Evolutionary conservation across 352 stramenopile genomes (phyloP).

Genomic region (Peronospora destructor): DNA sequence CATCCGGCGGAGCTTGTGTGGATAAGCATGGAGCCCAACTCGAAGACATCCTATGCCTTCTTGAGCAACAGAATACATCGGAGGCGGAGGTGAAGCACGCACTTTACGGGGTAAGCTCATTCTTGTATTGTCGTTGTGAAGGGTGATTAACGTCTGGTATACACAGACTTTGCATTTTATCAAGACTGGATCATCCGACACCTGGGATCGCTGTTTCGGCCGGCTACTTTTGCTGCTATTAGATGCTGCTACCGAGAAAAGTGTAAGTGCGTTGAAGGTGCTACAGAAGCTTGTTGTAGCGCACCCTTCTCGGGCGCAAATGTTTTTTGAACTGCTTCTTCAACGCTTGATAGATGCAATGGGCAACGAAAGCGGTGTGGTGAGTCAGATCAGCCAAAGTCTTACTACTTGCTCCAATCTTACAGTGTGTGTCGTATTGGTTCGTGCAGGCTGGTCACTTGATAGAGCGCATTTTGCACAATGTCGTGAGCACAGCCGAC

Average conservation of each 20-base stretch:
- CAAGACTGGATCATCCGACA: constrained; percentile 19
- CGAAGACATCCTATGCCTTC: constrained; percentile 35
- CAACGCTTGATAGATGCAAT: constrained; percentile 47
- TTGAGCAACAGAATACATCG: constrained; percentile 46
- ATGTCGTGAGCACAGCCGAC: constrained; percentile 27
- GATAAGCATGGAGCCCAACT: constrained; percentile 24
- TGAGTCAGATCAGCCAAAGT: constrained; percentile 10
- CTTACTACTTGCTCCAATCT: not conserved
- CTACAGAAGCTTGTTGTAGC: constrained; percentile 38
- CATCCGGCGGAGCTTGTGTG: not conserved
- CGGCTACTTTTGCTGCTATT: constrained; percentile 39
- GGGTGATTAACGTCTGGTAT: not conserved
- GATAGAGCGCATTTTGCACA: constrained; percentile 39
- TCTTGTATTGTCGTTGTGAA: not conserved
- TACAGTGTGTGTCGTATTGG: not conserved
- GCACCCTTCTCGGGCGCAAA: constrained; percentile 35
- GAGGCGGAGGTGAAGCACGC: constrained; percentile 33
- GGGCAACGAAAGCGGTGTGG: constrained; percentile 34
- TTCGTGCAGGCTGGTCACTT: constrained; percentile 39
- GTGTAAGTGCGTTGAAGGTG: constrained; percentile 49
- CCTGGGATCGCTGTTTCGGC: constrained; percentile 40
- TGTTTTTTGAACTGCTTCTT: constrained; percentile 56
- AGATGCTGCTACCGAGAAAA: constrained; percentile 39
- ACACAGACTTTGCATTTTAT: constrained; percentile 32
- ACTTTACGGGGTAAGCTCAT: constrained; percentile 39